Percentiles rank a stretch among this genome's conserved stretches.
These are phyloP conservation scores for Mycena chlorophos DNA, from an alignment of 768 basidiomycete species.

Conservation along the genomic window DNA sequence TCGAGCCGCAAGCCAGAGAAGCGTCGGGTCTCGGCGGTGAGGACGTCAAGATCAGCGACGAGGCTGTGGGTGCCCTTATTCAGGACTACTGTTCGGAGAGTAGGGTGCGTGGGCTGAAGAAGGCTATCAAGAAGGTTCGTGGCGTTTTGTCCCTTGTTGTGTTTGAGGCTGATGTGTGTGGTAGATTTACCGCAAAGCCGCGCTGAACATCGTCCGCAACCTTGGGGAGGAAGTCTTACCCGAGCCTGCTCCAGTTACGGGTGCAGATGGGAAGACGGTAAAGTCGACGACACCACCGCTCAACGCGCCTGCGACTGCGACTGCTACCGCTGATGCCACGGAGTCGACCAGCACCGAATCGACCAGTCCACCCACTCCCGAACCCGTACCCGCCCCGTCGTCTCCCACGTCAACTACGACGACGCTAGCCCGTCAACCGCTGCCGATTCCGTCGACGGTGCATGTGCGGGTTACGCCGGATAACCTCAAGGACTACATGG, in stretches of 20 bases:
- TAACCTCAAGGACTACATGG: conserved; percentile 94
- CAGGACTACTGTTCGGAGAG: conserved; percentile 98
- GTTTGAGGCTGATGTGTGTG: not conserved
- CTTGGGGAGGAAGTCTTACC: conserved; percentile 86
- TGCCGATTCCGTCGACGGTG: conserved; percentile 76
- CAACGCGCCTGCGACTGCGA: conserved; percentile 12
- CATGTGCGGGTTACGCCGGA: conserved; percentile 81
- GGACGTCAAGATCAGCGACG: conserved; percentile 75
- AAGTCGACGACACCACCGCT: conserved; percentile 11
- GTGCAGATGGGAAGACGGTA: conserved; percentile 8
- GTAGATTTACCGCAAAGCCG: conserved; percentile 96
- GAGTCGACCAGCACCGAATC: conserved; percentile 46
- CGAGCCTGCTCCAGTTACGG: conserved; percentile 48
- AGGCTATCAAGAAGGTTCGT: conserved; percentile 99
- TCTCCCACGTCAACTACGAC: conserved; percentile 42
- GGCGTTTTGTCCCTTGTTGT: conserved; percentile 7
- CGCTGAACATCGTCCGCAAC: conserved; percentile 86
- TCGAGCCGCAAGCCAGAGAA: conserved; percentile 92
- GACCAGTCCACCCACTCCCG: too few relatives aligned
- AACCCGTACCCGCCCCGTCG: conserved; percentile 11
- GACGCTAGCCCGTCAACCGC: conserved; percentile 75
- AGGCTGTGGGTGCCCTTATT: conserved; percentile 84
- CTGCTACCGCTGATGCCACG: conserved; percentile 52
- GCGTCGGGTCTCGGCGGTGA: conserved; percentile 83
- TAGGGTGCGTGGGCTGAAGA: conserved; percentile 95